Evolutionary conservation across 176 grass and related monocot genomes (phyloP).

Genomic region (Oryza glaberrima): DNA sequence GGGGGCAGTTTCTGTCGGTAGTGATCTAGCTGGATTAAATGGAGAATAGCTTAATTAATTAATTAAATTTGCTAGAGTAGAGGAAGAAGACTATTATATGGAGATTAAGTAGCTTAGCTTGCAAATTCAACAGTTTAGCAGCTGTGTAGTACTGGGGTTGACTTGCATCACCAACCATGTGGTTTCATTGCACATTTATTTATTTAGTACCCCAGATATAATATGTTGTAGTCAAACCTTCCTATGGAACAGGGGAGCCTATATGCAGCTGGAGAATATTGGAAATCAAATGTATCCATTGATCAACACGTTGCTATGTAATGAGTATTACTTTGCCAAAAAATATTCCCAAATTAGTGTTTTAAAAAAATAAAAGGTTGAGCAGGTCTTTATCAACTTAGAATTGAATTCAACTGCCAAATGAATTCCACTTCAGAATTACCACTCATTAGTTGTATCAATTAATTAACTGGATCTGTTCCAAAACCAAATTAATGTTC

Average conservation of each 20-base stretch:
- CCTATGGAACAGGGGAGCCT: not conserved
- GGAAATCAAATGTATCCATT: not conserved
- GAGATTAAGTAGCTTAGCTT: not conserved
- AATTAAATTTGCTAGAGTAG: not conserved
- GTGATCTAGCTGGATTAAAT: not conserved
- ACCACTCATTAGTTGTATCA: too few species aligned
- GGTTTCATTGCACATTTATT: slow-evolving; percentile 27
- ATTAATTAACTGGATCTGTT: too few species aligned
- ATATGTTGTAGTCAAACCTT: slow-evolving; percentile 12
- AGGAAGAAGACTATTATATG: not conserved
- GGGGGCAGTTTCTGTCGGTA: not conserved
- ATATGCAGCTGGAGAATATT: not conserved
- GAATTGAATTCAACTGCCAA: not conserved
- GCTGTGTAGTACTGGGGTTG: not conserved
- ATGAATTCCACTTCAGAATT: not conserved
- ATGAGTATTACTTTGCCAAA: too few species aligned
- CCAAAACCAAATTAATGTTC: too few species aligned
- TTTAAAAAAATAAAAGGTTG: not conserved
- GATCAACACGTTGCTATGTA: not conserved
- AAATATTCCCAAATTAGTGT: not conserved
- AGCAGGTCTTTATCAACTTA: not conserved
- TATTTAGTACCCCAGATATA: not conserved
- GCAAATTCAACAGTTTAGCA: not conserved
- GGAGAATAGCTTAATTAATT: not conserved
- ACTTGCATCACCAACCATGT: slow-evolving; percentile 29